Percentiles rank a stretch among this genome's conserved stretches.
These are phyloP conservation scores for Metarhizium robertsii DNA, from an alignment of 2,329 filamentous ascomycete species.

Conservation along the genomic window DNA sequence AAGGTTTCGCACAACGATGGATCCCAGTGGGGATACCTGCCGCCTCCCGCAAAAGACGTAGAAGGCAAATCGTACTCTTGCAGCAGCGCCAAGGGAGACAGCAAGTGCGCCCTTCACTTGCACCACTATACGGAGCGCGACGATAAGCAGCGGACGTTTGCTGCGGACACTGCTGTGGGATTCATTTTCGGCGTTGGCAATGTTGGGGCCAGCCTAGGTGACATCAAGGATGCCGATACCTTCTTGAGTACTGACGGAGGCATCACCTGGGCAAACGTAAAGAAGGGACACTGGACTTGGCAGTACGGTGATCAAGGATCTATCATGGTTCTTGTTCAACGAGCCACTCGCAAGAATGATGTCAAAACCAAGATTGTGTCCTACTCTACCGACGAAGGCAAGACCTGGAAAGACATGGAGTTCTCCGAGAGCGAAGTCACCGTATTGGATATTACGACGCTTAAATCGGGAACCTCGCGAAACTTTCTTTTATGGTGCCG, in stretches of 20 bases:
- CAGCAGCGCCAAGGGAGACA: slow-evolving; percentile 43
- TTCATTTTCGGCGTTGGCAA: slow-evolving; percentile 89
- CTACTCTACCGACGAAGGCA: slow-evolving; percentile 75
- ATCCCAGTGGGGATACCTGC: slow-evolving; percentile 70
- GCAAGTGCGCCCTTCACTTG: slow-evolving; percentile 78
- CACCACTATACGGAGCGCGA: slow-evolving; percentile 90
- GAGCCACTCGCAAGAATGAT: slow-evolving; percentile 55
- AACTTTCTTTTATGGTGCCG: slow-evolving; percentile 89
- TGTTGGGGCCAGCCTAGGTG: slow-evolving; percentile 62
- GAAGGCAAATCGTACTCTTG: slow-evolving; percentile 67
- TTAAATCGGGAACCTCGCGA: slow-evolving; percentile 79
- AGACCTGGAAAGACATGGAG: slow-evolving; percentile 64
- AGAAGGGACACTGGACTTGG: slow-evolving; percentile 85
- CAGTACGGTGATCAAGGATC: slow-evolving; percentile 94
- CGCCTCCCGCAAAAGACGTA: slow-evolving; percentile 60
- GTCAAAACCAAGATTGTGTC: slow-evolving; percentile 60
- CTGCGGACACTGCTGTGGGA: slow-evolving; percentile 78
- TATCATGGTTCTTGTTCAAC: slow-evolving; percentile 77
- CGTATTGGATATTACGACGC: slow-evolving; percentile 74
- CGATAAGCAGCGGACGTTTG: slow-evolving; percentile 77
- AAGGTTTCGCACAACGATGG: slow-evolving; percentile 97
- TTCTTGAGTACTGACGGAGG: slow-evolving; percentile 92
- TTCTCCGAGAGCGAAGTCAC: slow-evolving; percentile 65
- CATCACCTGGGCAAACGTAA: slow-evolving; percentile 74
- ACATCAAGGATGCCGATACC: slow-evolving; percentile 67